Evolutionary conservation across 495 filamentous ascomycete genomes (phyloP).

Genomic region (Chaetomium tenue): DNA sequence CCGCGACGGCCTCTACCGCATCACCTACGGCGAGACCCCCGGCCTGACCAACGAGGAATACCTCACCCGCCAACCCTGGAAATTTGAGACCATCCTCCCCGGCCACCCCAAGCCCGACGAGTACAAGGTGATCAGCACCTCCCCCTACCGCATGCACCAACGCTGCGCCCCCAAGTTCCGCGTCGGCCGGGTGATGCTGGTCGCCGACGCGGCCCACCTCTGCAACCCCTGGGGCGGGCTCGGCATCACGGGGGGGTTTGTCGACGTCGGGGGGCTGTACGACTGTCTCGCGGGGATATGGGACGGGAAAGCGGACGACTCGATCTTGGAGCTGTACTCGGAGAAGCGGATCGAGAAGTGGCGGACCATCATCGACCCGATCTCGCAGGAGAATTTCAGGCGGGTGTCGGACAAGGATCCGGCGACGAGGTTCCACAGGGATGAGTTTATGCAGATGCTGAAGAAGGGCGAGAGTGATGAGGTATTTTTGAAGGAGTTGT

Average conservation of each 20-base stretch:
- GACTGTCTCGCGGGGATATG: conserved; percentile 52
- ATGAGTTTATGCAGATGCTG: conserved; percentile 43
- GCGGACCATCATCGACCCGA: conserved; percentile 48
- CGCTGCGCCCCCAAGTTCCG: conserved; percentile 51
- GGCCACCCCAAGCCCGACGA: conserved; percentile 53
- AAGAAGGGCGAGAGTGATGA: conserved; percentile 40
- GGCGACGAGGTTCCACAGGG: conserved; percentile 33
- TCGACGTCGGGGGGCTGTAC: conserved; percentile 51
- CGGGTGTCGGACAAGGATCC: conserved; percentile 37
- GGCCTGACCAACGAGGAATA: conserved; percentile 49
- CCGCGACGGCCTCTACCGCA: conserved; percentile 55
- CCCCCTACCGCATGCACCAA: conserved; percentile 56
- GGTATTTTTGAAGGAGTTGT: conserved; percentile 21
- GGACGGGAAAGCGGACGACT: conserved; percentile 44
- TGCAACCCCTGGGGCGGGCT: conserved; percentile 55
- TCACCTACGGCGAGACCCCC: conserved; percentile 53
- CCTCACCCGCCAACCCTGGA: conserved; percentile 46
- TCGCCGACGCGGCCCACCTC: conserved; percentile 59
- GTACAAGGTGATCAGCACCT: conserved; percentile 50
- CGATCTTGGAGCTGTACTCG: conserved; percentile 52
- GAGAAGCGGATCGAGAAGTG: conserved; percentile 50
- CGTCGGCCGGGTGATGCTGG: conserved; percentile 50
- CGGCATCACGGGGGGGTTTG: conserved; percentile 54
- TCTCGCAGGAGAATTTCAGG: conserved; percentile 47
- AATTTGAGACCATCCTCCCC: conserved; percentile 52